Percentiles rank a stretch among this genome's conserved stretches.
Evolutionary conservation across 139 green algal species (phyloP).

Genomic region (Chlamydomonas eustigma): DNA sequence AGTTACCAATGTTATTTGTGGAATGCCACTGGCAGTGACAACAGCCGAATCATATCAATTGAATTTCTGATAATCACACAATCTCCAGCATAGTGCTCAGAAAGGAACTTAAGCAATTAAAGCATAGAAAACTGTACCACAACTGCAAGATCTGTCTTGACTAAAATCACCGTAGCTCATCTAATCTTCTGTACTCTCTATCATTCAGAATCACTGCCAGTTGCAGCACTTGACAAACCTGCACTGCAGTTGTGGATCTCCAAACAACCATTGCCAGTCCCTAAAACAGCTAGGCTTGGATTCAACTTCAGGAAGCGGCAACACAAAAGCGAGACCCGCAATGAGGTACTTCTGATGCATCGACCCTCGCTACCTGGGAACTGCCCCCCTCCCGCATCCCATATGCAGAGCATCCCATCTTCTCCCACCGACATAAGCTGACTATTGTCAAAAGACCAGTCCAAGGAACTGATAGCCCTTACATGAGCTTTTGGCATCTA

Average conservation of each 20-base stretch:
- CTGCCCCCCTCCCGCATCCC: constrained; percentile 8
- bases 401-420: constrained; percentile 29
- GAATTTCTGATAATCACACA: too few species aligned
- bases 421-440: constrained; percentile 22
- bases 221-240: constrained; percentile 10
- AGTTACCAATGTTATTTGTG: too few species aligned
- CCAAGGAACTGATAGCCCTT: constrained; percentile 1
- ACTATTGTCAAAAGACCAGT: constrained; percentile 41
- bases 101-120: too few species aligned
- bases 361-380: background rate
- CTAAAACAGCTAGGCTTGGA: constrained; percentile 28
- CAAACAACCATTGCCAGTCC: constrained; percentile 14
- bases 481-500: constrained; percentile 16
- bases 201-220: too few species aligned
- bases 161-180: too few species aligned
- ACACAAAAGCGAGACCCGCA: background rate
- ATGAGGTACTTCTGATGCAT: background rate
- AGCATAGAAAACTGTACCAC: too few species aligned
- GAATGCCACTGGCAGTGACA: too few species aligned
- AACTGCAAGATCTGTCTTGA: too few species aligned
- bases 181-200: too few species aligned
- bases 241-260: constrained; percentile 30
- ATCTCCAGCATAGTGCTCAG: too few species aligned
- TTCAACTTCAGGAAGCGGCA: constrained; percentile 25
- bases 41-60: too few species aligned